These are phyloP conservation scores for Gossypium bickii DNA, from an alignment of 345 rosid genomes.

Conservation along the genomic window DNA sequence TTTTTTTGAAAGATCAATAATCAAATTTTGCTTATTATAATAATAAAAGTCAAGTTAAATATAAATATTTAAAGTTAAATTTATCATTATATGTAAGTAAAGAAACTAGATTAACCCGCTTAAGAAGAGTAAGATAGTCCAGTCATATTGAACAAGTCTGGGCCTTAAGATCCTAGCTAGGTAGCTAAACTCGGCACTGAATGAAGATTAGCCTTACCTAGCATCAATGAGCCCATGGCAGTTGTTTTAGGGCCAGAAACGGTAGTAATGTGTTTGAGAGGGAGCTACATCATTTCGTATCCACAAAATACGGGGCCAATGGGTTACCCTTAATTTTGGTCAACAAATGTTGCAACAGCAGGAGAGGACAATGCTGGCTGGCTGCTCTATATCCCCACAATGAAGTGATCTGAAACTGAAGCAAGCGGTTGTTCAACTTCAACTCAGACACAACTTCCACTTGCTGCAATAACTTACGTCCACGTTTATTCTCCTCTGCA, in stretches of 20 bases:
- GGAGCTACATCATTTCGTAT: slow-evolving; percentile 40
- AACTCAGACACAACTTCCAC: too few species aligned
- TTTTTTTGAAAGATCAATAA: too few species aligned
- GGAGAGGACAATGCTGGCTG: slow-evolving; percentile 38
- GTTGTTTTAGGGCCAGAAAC: background rate
- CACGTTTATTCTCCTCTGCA: too few species aligned
- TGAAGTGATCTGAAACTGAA: slow-evolving; percentile 5
- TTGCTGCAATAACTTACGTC: too few species aligned
- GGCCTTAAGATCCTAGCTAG: background rate
- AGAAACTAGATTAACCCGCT: too few species aligned
- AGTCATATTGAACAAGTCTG: background rate
- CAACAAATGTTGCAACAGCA: slow-evolving; percentile 11
- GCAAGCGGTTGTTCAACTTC: too few species aligned
- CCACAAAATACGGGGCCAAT: slow-evolving; percentile 26
- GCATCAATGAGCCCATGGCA: background rate
- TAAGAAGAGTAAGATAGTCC: background rate
- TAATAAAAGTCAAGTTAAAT: too few species aligned
- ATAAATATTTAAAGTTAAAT: too few species aligned
- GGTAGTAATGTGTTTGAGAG: slow-evolving; percentile 12
- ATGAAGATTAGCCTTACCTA: background rate
- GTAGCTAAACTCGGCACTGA: background rate
- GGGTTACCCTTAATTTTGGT: slow-evolving; percentile 37
- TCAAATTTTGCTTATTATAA: too few species aligned
- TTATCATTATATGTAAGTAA: too few species aligned
- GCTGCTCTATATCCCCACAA: slow-evolving; percentile 41